These are phyloP conservation scores for Prunus kanzakura DNA, from an alignment of 306 rosid species.

Conservation along the genomic window DNA sequence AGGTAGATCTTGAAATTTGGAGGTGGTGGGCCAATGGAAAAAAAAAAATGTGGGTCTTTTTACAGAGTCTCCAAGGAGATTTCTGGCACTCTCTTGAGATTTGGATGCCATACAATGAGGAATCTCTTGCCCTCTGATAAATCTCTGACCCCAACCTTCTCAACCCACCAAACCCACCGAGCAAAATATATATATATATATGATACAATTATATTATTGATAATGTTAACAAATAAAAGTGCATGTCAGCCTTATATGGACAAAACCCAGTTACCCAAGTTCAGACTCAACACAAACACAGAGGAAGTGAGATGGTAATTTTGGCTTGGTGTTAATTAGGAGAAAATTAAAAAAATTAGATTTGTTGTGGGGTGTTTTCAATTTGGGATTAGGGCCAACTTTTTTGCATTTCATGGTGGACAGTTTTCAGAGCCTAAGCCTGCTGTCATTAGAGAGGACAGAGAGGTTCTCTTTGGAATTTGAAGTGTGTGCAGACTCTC, in stretches of 20 bases:
- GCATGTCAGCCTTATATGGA: slow-evolving; percentile 13
- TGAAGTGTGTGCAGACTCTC: slow-evolving; percentile 36
- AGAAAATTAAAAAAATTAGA: neutral
- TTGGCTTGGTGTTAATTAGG: neutral
- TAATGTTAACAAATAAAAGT: neutral
- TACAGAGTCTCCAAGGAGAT: slow-evolving; percentile 28
- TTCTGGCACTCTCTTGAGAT: slow-evolving; percentile 34
- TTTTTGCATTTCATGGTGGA: neutral
- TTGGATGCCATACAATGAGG: slow-evolving; percentile 38
- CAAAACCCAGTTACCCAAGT: slow-evolving; percentile 1
- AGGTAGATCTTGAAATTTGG: neutral
- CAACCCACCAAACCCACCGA: neutral
- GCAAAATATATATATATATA: neutral
- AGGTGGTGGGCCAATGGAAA: neutral
- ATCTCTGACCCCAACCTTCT: neutral
- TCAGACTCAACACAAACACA: neutral
- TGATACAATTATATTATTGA: neutral
- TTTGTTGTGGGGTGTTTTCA: neutral
- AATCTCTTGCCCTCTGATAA: slow-evolving; percentile 32
- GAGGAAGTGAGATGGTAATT: neutral
- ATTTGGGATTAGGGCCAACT: neutral
- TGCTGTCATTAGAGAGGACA: neutral
- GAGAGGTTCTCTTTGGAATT: slow-evolving; percentile 48
- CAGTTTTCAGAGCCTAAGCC: neutral
- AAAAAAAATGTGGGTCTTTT: neutral